These are phyloP conservation scores for Penicillium herquei DNA, from an alignment of 495 filamentous ascomycete genomes.

Conservation along the genomic window DNA sequence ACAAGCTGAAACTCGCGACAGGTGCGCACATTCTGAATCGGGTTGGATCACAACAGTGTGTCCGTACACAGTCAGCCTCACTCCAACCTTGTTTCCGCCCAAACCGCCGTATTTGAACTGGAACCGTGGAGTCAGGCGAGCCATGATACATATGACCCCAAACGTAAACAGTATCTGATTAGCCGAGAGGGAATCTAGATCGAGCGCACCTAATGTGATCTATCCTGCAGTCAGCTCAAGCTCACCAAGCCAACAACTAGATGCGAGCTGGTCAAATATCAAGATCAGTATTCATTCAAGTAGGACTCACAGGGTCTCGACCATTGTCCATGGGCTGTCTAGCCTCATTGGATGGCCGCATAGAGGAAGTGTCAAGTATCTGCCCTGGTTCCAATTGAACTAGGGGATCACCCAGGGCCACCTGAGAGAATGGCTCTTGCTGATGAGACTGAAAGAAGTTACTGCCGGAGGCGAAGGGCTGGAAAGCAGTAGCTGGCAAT, in stretches of 20 bases:
- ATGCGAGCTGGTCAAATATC: background rate
- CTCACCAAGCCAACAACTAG: too few relatives aligned
- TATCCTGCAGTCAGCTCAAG: background rate
- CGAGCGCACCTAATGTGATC: slow-evolving; percentile 4
- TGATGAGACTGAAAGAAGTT: background rate
- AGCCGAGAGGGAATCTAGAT: slow-evolving; percentile 5
- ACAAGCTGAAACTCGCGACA: slow-evolving; percentile 28
- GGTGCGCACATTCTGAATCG: slow-evolving; percentile 1
- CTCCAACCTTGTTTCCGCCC: slow-evolving; percentile 14
- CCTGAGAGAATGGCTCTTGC: background rate
- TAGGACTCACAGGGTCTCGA: too few relatives aligned
- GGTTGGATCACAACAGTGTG: slow-evolving; percentile 23
- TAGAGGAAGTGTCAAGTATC: background rate
- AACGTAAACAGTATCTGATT: slow-evolving; percentile 34
- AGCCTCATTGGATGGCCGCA: background rate
- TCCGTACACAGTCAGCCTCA: slow-evolving; percentile 34
- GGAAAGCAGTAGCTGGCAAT: background rate
- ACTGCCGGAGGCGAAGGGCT: background rate
- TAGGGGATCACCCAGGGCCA: background rate
- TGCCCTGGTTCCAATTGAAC: background rate
- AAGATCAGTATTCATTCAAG: too few relatives aligned
- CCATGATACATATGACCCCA: slow-evolving; percentile 26
- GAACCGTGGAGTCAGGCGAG: slow-evolving; percentile 25
- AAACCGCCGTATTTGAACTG: slow-evolving; percentile 17
- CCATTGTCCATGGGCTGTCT: too few relatives aligned